Evolutionary conservation across 1,284 basidiomycete genomes (phyloP).

Genomic region (Schizopora paradoxa): DNA sequence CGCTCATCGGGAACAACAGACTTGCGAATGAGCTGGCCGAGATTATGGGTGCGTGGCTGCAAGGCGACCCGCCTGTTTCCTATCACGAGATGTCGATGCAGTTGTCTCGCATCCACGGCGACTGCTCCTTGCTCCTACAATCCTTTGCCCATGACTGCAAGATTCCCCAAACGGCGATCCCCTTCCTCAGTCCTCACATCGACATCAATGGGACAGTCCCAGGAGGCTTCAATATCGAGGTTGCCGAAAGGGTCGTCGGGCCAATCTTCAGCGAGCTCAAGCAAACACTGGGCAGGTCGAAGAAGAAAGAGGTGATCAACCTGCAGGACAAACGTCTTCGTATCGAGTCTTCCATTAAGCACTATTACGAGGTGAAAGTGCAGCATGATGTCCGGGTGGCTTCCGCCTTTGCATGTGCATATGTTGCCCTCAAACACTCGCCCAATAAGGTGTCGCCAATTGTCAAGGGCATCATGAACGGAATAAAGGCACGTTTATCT

Average conservation of each 20-base stretch:
- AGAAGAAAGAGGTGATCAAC: conserved; percentile 71
- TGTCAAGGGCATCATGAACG: conserved; percentile 97
- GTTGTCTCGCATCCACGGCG: conserved; percentile 75
- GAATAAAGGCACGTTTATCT: conserved; percentile 72
- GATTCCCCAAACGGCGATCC: conserved; percentile 74
- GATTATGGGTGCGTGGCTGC: conserved; percentile 69
- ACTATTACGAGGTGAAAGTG: conserved; percentile 79
- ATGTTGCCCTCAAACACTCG: conserved; percentile 78
- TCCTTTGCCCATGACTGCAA: conserved; percentile 85
- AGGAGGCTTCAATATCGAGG: conserved; percentile 77
- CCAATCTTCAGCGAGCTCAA: conserved; percentile 73
- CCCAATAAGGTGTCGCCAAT: conserved; percentile 95
- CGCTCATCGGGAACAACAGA: conserved; percentile 48
- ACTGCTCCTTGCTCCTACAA: conserved; percentile 77
- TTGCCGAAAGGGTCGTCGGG: conserved; percentile 71
- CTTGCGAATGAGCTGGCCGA: conserved; percentile 64
- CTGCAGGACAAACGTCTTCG: conserved; percentile 78
- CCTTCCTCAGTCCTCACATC: conserved; percentile 72
- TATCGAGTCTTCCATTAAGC: conserved; percentile 73
- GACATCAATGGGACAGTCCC: conserved; percentile 65
- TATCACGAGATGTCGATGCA: conserved; percentile 92
- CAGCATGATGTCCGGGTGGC: conserved; percentile 86
- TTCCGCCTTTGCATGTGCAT: conserved; percentile 86
- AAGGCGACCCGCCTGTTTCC: conserved; percentile 67
- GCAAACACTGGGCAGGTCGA: conserved; percentile 63